These are phyloP conservation scores for Begonia peltatifolia DNA, from an alignment of 306 rosid genomes.

Conservation along the genomic window DNA sequence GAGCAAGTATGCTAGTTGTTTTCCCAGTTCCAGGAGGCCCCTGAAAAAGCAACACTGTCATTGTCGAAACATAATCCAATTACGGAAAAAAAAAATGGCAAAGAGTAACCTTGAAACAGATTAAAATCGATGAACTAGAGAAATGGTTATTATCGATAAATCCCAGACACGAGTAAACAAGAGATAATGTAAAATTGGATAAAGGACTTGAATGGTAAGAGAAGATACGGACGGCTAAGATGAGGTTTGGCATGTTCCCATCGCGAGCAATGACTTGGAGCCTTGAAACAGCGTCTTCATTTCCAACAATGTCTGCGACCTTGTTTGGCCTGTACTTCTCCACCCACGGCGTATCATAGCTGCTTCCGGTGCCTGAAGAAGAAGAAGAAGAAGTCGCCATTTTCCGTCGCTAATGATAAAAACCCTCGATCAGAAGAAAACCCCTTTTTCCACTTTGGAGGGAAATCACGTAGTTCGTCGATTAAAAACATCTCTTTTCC, in stretches of 20 bases:
- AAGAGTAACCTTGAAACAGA: background rate
- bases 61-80: slow-evolving; percentile 4
- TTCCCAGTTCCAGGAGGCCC: slow-evolving; percentile 98
- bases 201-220: too few species aligned
- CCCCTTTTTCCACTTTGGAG: background rate
- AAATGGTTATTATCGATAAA: background rate
- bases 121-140: too few species aligned
- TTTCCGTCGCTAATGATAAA: background rate
- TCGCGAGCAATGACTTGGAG: slow-evolving; percentile 91
- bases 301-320: slow-evolving; percentile 78
- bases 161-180: background rate
- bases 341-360: slow-evolving; percentile 82
- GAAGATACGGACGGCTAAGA: slow-evolving; percentile 34
- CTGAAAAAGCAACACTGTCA: slow-evolving; percentile 20
- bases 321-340: slow-evolving; percentile 88
- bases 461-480: background rate
- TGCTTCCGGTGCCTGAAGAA: slow-evolving; percentile 19
- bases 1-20: slow-evolving; percentile 89
- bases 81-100: background rate
- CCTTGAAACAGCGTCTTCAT: slow-evolving; percentile 74
- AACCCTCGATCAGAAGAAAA: background rate
- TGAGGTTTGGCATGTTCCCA: slow-evolving; percentile 92
- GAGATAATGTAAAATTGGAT: background rate
- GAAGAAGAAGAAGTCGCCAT: slow-evolving; percentile 70
- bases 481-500: too few species aligned